A percentile compares a stretch with the other conserved stretches of the same genome.
Evolutionary conservation across 345 rosid genomes (phyloP).

Genomic region (Isatis tinctoria): DNA sequence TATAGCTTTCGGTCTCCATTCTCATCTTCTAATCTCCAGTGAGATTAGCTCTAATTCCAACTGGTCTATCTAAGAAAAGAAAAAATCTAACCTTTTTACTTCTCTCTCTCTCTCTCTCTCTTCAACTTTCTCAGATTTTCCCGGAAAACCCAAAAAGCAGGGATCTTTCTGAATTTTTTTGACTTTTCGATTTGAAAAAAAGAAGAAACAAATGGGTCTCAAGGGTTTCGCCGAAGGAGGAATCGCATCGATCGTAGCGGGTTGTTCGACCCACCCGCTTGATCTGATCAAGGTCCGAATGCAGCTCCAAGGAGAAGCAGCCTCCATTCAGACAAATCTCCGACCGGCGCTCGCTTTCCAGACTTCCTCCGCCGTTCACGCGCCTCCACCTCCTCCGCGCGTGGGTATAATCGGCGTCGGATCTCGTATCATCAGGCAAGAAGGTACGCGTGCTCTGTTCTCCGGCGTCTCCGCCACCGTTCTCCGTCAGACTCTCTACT

Average conservation of each 20-base stretch:
- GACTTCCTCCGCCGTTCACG: slow-evolving; percentile 26
- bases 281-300: slow-evolving; percentile 85
- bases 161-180: not conserved
- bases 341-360: slow-evolving; percentile 73
- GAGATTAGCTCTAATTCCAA: slow-evolving; percentile 55
- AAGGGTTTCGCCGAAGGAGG: slow-evolving; percentile 94
- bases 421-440: slow-evolving; percentile 45
- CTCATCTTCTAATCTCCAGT: slow-evolving; percentile 70
- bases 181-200: not conserved
- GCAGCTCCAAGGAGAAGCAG: slow-evolving; percentile 80
- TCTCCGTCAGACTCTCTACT: slow-evolving; percentile 79
- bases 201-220: slow-evolving; percentile 51
- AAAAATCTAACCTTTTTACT: not conserved
- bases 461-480: slow-evolving; percentile 85
- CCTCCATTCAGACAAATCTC: slow-evolving; percentile 38
- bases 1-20: slow-evolving; percentile 59
- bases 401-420: slow-evolving; percentile 60
- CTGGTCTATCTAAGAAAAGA: slow-evolving; percentile 29
- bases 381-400: slow-evolving; percentile 39
- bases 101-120: not conserved
- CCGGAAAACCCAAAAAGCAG: not conserved
- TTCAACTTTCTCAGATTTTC: not conserved
- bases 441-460: slow-evolving; percentile 65
- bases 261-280: slow-evolving; percentile 80
- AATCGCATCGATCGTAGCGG: slow-evolving; percentile 73